phyloP scores from a whole-genome alignment of 495 filamentous ascomycete genomes.

The Penicillium chermesinum region DNA sequence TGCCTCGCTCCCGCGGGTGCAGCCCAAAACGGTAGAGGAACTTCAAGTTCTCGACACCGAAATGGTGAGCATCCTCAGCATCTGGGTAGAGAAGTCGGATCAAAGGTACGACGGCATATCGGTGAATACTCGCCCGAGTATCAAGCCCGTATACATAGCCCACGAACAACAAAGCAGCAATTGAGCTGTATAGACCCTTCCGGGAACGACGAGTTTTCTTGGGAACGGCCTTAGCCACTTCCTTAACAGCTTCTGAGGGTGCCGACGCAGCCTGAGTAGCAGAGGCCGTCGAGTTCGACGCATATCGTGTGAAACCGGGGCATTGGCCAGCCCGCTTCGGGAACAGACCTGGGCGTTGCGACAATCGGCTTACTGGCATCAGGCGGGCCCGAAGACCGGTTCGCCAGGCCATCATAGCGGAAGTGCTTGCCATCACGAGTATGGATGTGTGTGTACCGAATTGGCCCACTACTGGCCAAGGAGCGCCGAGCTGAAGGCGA shows the following conservation, averaged over 20 bases:
- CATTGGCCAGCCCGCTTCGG: constrained; percentile 13
- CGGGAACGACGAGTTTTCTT: constrained; percentile 32
- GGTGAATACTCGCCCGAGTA: constrained; percentile 80
- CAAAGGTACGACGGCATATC: constrained; percentile 69
- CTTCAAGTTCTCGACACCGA: constrained; percentile 60
- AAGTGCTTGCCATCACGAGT: constrained; percentile 22
- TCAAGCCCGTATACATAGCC: constrained; percentile 81
- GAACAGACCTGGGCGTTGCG: constrained; percentile 19
- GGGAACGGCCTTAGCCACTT: constrained; percentile 28
- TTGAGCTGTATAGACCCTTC: constrained; percentile 49
- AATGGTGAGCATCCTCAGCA: constrained; percentile 86
- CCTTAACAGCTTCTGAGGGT: constrained; percentile 17
- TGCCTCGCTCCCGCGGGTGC: constrained; percentile 68
- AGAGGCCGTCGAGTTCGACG: constrained; percentile 25
- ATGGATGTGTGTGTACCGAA: constrained; percentile 4
- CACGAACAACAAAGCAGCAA: constrained; percentile 46
- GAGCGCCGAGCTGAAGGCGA: constrained; percentile 17
- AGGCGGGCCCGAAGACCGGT: constrained; percentile 28
- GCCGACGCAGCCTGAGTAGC: constrained; percentile 7
- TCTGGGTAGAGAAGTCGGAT: constrained; percentile 70
- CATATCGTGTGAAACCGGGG: constrained; percentile 22
- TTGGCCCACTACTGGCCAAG: constrained; percentile 17
- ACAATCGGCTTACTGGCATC: constrained; percentile 19
- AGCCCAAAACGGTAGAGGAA: constrained; percentile 51
- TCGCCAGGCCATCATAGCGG: constrained; percentile 26